Percentiles rank a stretch among this genome's conserved stretches.
Evolutionary conservation across 176 grass and related monocot genomes (phyloP).

Genomic region (Phyllostachys edulis): DNA sequence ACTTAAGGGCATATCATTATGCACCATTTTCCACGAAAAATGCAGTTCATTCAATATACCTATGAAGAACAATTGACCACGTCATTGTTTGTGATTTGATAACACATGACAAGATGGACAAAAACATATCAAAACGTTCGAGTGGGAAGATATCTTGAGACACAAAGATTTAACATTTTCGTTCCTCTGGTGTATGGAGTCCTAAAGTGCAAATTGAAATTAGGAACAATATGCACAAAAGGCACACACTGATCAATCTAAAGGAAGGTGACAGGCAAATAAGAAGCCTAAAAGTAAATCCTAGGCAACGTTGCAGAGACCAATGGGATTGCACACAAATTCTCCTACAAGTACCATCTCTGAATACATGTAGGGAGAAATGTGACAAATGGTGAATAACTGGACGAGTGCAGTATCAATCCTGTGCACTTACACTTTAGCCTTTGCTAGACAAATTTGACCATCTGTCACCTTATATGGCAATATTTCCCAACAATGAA

Average conservation of each 20-base stretch:
- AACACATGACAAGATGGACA: background rate
- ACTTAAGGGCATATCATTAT: background rate
- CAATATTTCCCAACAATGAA: background rate
- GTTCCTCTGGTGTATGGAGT: background rate
- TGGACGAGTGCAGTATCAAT: background rate
- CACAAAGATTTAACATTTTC: background rate
- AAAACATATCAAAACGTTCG: background rate
- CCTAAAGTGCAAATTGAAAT: background rate
- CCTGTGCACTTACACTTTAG: background rate
- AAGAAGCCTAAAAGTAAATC: background rate
- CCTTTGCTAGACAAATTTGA: background rate
- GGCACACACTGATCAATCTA: background rate
- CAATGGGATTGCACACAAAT: background rate
- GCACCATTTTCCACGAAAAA: background rate
- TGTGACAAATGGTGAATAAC: background rate
- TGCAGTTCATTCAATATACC: background rate
- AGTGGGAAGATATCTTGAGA: background rate
- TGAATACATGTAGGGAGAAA: background rate
- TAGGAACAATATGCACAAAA: background rate
- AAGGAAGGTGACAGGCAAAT: background rate
- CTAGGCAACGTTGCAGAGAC: background rate
- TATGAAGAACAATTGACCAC: background rate
- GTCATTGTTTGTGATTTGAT: background rate
- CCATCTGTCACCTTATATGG: background rate
- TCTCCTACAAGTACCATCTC: background rate